A percentile compares a stretch with the other conserved stretches of the same genome.
phyloP scores from a whole-genome alignment of 768 basidiomycete genomes.

The Amanita phalloides region DNA sequence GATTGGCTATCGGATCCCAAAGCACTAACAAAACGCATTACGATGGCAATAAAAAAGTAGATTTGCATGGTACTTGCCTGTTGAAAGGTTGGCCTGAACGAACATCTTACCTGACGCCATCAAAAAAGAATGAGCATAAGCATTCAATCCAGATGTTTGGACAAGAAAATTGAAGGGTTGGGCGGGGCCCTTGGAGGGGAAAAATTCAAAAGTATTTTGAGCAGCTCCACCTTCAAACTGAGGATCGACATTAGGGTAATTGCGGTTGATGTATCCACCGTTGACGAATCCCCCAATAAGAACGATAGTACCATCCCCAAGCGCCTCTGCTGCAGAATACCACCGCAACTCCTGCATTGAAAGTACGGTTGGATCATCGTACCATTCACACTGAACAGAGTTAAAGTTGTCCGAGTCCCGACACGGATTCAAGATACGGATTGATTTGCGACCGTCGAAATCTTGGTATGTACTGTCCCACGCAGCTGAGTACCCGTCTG shows the following conservation, averaged over 20 bases:
- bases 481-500: constrained; percentile 31
- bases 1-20: constrained; percentile 45
- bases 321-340: constrained; percentile 70
- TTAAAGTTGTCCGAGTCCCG: constrained; percentile 33
- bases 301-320: constrained; percentile 67
- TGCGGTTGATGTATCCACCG: constrained; percentile 74
- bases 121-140: constrained; percentile 66
- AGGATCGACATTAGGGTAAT: constrained; percentile 61
- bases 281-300: constrained; percentile 75
- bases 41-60: constrained; percentile 1
- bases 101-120: constrained; percentile 72
- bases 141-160: constrained; percentile 65
- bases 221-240: constrained; percentile 54
- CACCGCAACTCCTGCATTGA: constrained; percentile 62
- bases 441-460: constrained; percentile 69
- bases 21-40: constrained; percentile 19
- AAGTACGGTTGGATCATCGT: constrained; percentile 50
- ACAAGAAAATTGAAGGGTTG: constrained; percentile 57
- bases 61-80: constrained; percentile 33
- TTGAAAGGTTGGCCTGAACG: constrained; percentile 74
- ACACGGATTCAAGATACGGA: constrained; percentile 80
- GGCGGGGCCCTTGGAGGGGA: constrained; percentile 45
- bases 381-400: constrained; percentile 54
- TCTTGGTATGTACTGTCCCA: constrained; percentile 67
- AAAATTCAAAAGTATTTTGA: constrained; percentile 80